Conservation (phyloP, 768 basidiomycete genomes). For the Lactifluus echinatus region DNA sequence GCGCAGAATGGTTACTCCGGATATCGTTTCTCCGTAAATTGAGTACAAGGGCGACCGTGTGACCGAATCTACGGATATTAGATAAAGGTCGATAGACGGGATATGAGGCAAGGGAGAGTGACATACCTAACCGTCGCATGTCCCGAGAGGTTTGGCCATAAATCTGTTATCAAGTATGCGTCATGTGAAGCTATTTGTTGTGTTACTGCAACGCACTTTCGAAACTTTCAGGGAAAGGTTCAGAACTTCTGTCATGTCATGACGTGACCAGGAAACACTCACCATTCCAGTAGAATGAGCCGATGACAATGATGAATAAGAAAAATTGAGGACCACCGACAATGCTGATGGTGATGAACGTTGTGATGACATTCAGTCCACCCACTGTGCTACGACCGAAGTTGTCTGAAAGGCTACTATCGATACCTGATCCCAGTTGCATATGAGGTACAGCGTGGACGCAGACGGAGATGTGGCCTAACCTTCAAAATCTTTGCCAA, state of each 20-base stretch:
- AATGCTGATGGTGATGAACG: constrained; percentile 62
- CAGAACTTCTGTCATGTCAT: neutral
- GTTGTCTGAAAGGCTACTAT: constrained; percentile 76
- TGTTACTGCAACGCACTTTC: constrained; percentile 3
- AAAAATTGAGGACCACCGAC: constrained; percentile 77
- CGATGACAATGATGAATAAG: constrained; percentile 46
- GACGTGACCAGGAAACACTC: constrained; percentile 18
- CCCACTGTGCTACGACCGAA: constrained; percentile 74
- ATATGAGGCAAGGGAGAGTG: neutral
- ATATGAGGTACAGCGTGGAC: neutral
- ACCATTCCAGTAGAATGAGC: constrained; percentile 66
- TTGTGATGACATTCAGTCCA: constrained; percentile 60
- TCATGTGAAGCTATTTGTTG: neutral
- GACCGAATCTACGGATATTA: constrained; percentile 29
- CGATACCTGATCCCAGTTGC: constrained; percentile 47
- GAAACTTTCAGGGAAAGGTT: neutral
- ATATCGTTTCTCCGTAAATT: constrained; percentile 45
- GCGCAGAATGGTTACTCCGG: constrained; percentile 48
- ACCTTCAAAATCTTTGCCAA: constrained; percentile 88
- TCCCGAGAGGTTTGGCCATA: constrained; percentile 85
- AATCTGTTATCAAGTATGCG: constrained; percentile 29
- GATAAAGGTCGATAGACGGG: neutral
- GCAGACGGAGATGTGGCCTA: neutral
- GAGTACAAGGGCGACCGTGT: constrained; percentile 44
- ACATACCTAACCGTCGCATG: constrained; percentile 66